Evolutionary conservation across 192 early-diverging fungal genomes (phyloP), one percentile per base, ranked within the genome.

Genomic region (Pilobolus umbonatus): DNA sequence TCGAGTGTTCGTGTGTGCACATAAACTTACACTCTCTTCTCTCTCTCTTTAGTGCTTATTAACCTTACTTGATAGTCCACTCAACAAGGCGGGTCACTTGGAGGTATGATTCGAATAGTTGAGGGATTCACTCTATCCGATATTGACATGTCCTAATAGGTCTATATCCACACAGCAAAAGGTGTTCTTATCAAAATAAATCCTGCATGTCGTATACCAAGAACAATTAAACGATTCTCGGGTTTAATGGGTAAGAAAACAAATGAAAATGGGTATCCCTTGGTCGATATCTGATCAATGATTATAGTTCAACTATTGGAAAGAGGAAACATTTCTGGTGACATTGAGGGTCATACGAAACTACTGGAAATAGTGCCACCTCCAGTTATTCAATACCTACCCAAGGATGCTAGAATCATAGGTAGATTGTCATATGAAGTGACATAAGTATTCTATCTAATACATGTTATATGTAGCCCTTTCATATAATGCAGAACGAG

Each of bases 141-240:
- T 30, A 40, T 30, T n/a, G 2, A 36, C n/a, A 40, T 24, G 9
- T 43, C 35, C n/a, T 5, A 21, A 14, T 63, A 69, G 75, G 88
- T 99, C 28, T 99, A 93, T 69, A 93, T 99, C 36, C 92, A 94
- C 53, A 99, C 96, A 5, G 80, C 84, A 47, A 88, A 86, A 65
- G 88, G 92, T 61, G 93, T 96, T 5, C 81, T 99, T 24, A 96
- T 99, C 55, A 91, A 95, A 74, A 88, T 99, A 21, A 94, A 91
- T 72, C 96, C 96, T 44, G 87, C 92, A 54, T 89, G 94, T 54
- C 90, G 96, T 64, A 99, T 99, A 64, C 96, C 96, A 24, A 82
- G 96, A 69, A 99, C 96, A 8, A 98, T 95, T 65, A 99, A 97
- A 80, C 85, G 96, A 50, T 99, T 99, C 69, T 89, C 90, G 55